Base-by-base conservation (phyloP, 2,329 filamentous ascomycete genomes). In the Stenocarpella maydis region DNA sequence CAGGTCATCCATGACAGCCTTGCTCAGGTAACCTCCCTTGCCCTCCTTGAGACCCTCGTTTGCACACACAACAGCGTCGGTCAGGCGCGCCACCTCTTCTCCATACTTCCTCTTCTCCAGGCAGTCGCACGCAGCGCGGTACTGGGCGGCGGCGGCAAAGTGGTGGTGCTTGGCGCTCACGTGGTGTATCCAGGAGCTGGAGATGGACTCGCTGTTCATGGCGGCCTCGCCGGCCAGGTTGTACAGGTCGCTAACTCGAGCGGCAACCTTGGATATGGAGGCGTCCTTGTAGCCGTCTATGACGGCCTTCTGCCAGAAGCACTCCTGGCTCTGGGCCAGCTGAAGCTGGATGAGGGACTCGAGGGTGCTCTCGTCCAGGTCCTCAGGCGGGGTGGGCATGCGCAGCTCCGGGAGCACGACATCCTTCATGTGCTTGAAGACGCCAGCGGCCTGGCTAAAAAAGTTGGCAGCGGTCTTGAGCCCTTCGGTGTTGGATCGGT, bases 131-230 rank as follows among this genome's bases (percentile, higher is more conserved):
- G 96, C 94, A 31, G 95, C 94, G 17, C 96, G 87, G 75, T 95
- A 98, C 78, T 99, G 96, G 0, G 96, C 96, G 0, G 96, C 96
- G 0, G 94, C 95, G 1, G 95, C 95, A 81, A 99, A 98, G 80
- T 98, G 96, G 77, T 98, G 93, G 77, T 98, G 95, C 79, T 98
- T 99, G 7, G 95, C 96, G 31, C 92, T 95, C 87, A 97, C 95
- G 78, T 98, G 95, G 80, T 98, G 95, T 74, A 99, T 98, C 96
- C 95, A 98, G 72, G 96, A 92, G 68, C 92, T 95, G 78, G 93
- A 96, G 74, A 98, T 91, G 19, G 93, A 91, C 75, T 97, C 91
- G 72, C 94, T 97, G 79, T 94, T 93, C 77, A 97, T 90, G 12
- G 94, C 95, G 72, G 91, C 91, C 74, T 98, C 95, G 8, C 92